Evolutionary conservation across 371 early-diverging fungal species (phyloP), one percentile per base, ranked within the genome.

Genomic region (Apophysomyces variabilis): DNA sequence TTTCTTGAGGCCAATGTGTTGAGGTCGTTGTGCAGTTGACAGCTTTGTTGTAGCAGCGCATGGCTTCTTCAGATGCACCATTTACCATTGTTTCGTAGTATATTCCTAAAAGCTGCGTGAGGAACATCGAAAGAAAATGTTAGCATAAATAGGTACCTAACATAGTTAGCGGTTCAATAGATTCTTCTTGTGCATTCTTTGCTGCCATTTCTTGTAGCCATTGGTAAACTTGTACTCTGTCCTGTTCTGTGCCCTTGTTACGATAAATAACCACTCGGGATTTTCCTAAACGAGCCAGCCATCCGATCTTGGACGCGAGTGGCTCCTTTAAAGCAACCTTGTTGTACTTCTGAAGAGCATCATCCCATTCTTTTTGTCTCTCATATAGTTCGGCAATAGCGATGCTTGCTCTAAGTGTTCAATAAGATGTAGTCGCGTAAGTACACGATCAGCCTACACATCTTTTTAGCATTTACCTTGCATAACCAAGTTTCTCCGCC

Each of bases 401-500:
- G 1, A 43, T n/a, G n/a, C 67, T 66, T 1, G 77, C 70, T 37
- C 75, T 60, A 73, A 6, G 57, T 46, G 21, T 11, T 13, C 21
- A 6, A 21, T 50, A 50, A 50, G 13, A 41, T 2, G 41, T 41
- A 41, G 32, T 41, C 13, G 41, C 41, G 2, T 41, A 13, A 41
- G 13, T 41, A 41, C 13, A 50, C 21, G 1, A 32, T 7, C 7
- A 4, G 9, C 9, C 4, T 21, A 9, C 54, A 7, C 7, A 7
- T 12, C 1, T 50, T 21, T 50, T 26, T 21, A 21, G 9, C 45
- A 18, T 62, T 70, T 76, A 77, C 80, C 47, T 70, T 64, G 67
- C 9, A 56, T 75, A 66, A 8, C 69, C 73, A 7, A 77, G 44
- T 12, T 59, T 46, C 41, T 67, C 69, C 7, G 73, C 68, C 56